Conservation (phyloP, 2,329 filamentous ascomycete species). For the Monosporascus sp. region DNA sequence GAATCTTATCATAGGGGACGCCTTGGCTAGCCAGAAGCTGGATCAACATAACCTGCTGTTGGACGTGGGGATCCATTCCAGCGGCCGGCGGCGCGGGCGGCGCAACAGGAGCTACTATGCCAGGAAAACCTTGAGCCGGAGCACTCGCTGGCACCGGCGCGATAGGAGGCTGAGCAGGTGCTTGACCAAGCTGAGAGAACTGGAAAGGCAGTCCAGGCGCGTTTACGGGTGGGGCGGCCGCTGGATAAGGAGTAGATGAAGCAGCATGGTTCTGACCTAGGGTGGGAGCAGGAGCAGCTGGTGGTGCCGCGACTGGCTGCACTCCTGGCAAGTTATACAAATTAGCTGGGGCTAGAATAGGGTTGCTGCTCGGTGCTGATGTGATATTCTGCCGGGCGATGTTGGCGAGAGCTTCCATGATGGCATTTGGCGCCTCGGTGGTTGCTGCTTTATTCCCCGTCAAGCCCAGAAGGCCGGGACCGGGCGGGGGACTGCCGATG, state of each 20-base stretch:
- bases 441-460: slow-evolving; percentile 24
- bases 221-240: slow-evolving; percentile 55
- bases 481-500: slow-evolving; percentile 52
- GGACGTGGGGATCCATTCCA: slow-evolving; percentile 49
- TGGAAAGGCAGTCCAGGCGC: slow-evolving; percentile 39
- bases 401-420: slow-evolving; percentile 73
- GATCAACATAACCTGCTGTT: slow-evolving; percentile 68
- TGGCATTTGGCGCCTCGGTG: slow-evolving; percentile 50
- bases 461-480: slow-evolving; percentile 32
- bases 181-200: slow-evolving; percentile 38
- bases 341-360: slow-evolving; percentile 31
- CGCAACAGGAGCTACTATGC: slow-evolving; percentile 29
- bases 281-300: slow-evolving; percentile 29
- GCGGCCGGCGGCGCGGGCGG: slow-evolving; percentile 28
- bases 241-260: slow-evolving; percentile 31
- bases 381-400: slow-evolving; percentile 69
- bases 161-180: slow-evolving; percentile 25
- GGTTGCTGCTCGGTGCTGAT: slow-evolving; percentile 36
- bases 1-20: slow-evolving; percentile 72
- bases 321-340: slow-evolving; percentile 18
- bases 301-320: slow-evolving; percentile 18
- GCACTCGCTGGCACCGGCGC: slow-evolving; percentile 30
- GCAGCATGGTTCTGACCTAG: slow-evolving; percentile 11
- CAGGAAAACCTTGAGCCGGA: slow-evolving; percentile 30
- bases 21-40: slow-evolving; percentile 72